These are phyloP conservation scores for Saturnispora halmiae DNA, from an alignment of 805 yeast genomes.

Conservation along the genomic window DNA sequence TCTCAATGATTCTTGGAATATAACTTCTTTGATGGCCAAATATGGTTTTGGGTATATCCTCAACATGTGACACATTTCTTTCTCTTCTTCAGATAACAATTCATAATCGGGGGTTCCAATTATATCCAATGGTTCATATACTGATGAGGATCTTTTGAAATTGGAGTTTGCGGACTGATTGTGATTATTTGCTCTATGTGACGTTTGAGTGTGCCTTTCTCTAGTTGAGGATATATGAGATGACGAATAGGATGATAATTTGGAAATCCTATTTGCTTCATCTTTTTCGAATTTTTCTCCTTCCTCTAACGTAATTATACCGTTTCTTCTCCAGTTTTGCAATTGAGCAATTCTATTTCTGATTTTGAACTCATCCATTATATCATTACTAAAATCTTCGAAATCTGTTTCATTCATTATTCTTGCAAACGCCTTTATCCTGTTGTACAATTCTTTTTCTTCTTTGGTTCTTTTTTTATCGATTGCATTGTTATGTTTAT, in stretches of 20 bases:
- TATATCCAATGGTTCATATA: slow-evolving; percentile 52
- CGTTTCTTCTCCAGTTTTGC: slow-evolving; percentile 89
- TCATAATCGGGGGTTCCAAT: slow-evolving; percentile 76
- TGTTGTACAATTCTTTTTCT: slow-evolving; percentile 72
- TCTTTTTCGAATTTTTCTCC: slow-evolving; percentile 87
- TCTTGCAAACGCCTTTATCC: slow-evolving; percentile 72
- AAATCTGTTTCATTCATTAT: slow-evolving; percentile 77
- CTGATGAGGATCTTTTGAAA: slow-evolving; percentile 21
- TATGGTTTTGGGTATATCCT: slow-evolving; percentile 90
- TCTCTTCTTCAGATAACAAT: slow-evolving; percentile 79
- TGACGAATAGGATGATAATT: slow-evolving; percentile 12
- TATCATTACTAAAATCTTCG: slow-evolving; percentile 61
- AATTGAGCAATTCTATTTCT: slow-evolving; percentile 78
- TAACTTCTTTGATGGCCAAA: slow-evolving; percentile 79
- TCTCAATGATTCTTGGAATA: slow-evolving; percentile 79
- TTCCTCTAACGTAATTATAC: slow-evolving; percentile 72
- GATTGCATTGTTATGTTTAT: slow-evolving; percentile 65
- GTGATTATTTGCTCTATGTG: slow-evolving; percentile 27
- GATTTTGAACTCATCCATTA: slow-evolving; percentile 67
- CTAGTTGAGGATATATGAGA: slow-evolving; percentile 14
- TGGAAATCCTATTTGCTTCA: slow-evolving; percentile 51
- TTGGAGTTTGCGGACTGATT: slow-evolving; percentile 23
- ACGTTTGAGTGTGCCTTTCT: slow-evolving; percentile 26
- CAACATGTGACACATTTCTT: slow-evolving; percentile 70
- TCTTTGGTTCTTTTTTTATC: slow-evolving; percentile 87